These are phyloP conservation scores for Fusarium oligoseptatum DNA, from an alignment of 2,329 filamentous ascomycete species.

Conservation along the genomic window DNA sequence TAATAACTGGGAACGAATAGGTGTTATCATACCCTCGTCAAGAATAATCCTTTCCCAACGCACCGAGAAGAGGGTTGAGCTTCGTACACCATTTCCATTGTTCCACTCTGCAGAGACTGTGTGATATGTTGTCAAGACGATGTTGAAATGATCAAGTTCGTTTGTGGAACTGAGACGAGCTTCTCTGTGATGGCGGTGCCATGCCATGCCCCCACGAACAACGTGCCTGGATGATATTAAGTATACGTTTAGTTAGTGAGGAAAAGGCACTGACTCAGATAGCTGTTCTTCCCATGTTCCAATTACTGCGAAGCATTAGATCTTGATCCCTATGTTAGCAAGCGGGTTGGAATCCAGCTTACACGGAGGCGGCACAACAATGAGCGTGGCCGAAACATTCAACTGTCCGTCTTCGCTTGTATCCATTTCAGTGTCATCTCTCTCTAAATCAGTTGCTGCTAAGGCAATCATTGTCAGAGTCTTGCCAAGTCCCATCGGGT, in stretches of 20 bases:
- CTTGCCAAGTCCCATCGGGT: constrained; percentile 63
- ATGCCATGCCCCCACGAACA: constrained; percentile 33
- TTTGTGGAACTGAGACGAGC: constrained; percentile 16
- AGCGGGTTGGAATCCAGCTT: too few relatives aligned
- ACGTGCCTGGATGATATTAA: constrained; percentile 46
- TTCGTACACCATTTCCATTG: neutral
- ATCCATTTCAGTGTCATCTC: fast-evolving
- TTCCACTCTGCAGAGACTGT: constrained; percentile 55
- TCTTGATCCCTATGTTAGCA: neutral
- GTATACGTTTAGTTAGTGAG: too few relatives aligned
- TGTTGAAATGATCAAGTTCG: constrained; percentile 31
- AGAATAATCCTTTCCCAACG: constrained; percentile 51
- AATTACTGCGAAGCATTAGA: constrained; percentile 48
- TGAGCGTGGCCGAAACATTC: constrained; percentile 42
- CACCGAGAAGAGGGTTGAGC: constrained; percentile 49
- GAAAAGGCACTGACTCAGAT: constrained; percentile 28
- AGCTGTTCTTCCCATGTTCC: constrained; percentile 56
- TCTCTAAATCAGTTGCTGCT: constrained; percentile 44
- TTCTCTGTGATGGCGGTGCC: constrained; percentile 50
- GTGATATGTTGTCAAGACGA: constrained; percentile 59
- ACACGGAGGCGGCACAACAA: constrained; percentile 55
- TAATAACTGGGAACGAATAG: too few relatives aligned
- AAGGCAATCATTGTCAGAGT: constrained; percentile 60
- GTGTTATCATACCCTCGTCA: constrained; percentile 24
- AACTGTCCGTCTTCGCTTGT: neutral